These are phyloP conservation scores for Closterium sp. DNA, from an alignment of 139 green algal species.

Conservation along the genomic window DNA sequence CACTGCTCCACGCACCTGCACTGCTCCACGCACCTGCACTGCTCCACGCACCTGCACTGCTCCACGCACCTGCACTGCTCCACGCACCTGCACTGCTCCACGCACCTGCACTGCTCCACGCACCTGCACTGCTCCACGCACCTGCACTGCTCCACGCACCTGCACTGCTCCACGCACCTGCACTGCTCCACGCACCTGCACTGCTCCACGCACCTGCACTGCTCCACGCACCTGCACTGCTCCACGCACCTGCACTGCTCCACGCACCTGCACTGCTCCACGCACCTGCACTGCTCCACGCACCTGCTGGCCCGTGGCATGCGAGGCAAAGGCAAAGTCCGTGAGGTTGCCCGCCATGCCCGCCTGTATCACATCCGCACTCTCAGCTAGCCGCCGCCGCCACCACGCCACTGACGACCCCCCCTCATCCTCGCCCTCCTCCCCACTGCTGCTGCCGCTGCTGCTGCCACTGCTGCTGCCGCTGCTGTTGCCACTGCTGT, in stretches of 20 bases:
- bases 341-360: background rate
- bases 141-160: too few relatives aligned
- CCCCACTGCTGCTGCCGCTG: background rate
- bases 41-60: too few relatives aligned
- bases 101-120: too few relatives aligned
- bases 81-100: too few relatives aligned
- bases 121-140: too few relatives aligned
- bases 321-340: background rate
- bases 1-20: too few relatives aligned
- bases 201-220: too few relatives aligned
- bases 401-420: background rate
- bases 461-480: background rate
- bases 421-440: background rate
- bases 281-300: background rate
- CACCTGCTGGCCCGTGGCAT: background rate
- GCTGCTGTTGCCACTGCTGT: background rate
- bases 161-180: too few relatives aligned
- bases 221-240: too few relatives aligned
- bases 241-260: slow-evolving; percentile 4
- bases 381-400: background rate
- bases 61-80: too few relatives aligned
- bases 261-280: slow-evolving; percentile 8
- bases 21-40: too few relatives aligned
- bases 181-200: too few relatives aligned
- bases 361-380: background rate